Evolutionary conservation across 768 basidiomycete genomes (phyloP), one percentile per base, ranked within the genome.

Genomic region (Pleurotus djamor): DNA sequence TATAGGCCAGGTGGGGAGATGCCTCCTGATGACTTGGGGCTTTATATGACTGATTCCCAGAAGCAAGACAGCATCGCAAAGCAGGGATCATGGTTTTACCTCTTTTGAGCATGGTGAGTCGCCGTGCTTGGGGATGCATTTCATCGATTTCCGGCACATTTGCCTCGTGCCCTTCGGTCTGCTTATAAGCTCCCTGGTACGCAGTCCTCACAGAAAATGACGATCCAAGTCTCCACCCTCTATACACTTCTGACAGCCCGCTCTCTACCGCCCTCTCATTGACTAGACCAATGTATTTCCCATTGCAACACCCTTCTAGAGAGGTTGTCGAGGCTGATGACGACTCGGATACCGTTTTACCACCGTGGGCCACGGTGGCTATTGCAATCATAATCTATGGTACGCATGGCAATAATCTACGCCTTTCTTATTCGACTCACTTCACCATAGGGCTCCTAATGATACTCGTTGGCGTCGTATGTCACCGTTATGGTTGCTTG

Each of bases 351-450:
- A 56, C 37, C 10, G 54, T 56, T 0, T 16, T 56, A 4, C 54
- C 54, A 8, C 37, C 54, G 3, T 56, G 54, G 54, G 54, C 54
- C 10, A 43, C 54, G 7, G 54, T 56, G 32, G 54, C 54, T 9
- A 56, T 56, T n/a, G 54, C 54, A 32, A 16, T 56, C 9, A 44
- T 56, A n/a, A 56, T 56, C 10, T 56, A 43, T 38, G 54, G 54
- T 56, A 41, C n/a, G 51, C 37, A 16, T n/a, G 7, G 5, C 51
- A 12, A 7, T 17, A 17, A 2, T 17, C 7, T 47, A 7, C 45
- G 45, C 12, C 45, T 47, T 35, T 35, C 3, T 13, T 16, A 16
- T 5, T 37, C 34, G 37, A 35, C 51, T 52, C 14, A 13, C 8
- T 36, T 36, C 32, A 8, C 14, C 8, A n/a, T n/a, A 56, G 54